A percentile compares a stretch with the other conserved stretches of the same genome.
phyloP scores from a whole-genome alignment of 202 grass and related monocot genomes.

The Saccharum hybrid region DNA sequence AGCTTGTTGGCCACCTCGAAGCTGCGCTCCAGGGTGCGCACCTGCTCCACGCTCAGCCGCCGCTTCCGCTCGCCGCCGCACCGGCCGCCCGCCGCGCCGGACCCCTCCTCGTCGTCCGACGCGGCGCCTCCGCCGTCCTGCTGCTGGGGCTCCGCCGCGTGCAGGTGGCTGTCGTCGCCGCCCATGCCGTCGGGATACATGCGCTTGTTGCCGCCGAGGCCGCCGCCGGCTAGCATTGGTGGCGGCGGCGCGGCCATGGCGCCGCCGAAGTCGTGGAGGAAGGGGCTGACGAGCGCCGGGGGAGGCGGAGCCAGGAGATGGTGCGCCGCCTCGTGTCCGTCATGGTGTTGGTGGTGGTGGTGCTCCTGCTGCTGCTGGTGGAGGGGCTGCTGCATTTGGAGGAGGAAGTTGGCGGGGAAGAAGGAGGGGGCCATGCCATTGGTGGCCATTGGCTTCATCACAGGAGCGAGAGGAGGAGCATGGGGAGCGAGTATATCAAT shows the following conservation, averaged over 20 bases:
- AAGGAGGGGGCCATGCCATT: constrained; percentile 51
- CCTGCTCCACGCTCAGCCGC: constrained; percentile 74
- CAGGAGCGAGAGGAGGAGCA: constrained; percentile 44
- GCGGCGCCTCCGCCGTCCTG: neutral
- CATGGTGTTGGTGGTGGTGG: constrained; percentile 21
- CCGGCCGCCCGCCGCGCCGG: constrained; percentile 17
- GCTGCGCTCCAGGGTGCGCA: constrained; percentile 74
- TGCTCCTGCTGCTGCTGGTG: constrained; percentile 37
- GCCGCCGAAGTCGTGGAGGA: constrained; percentile 42
- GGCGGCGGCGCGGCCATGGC: constrained; percentile 30
- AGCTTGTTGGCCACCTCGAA: constrained; percentile 82
- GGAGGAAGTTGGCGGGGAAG: constrained; percentile 67
- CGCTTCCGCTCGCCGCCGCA: constrained; percentile 66
- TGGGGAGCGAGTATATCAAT: constrained; percentile 40
- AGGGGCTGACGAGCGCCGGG: constrained; percentile 27
- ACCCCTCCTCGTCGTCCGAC: constrained; percentile 50
- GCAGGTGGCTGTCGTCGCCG: neutral
- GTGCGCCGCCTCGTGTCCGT: constrained; percentile 37
- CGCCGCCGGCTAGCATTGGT: neutral
- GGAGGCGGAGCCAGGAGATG: constrained; percentile 45
- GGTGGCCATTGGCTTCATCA: constrained; percentile 60
- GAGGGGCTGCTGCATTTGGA: constrained; percentile 68
- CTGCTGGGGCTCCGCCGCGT: neutral
- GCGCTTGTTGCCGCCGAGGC: too few species aligned
- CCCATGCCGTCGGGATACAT: neutral